Percentiles rank a stretch among this genome's conserved stretches.
phyloP scores from a whole-genome alignment of 306 rosid genomes.

The Castanea crenata region DNA sequence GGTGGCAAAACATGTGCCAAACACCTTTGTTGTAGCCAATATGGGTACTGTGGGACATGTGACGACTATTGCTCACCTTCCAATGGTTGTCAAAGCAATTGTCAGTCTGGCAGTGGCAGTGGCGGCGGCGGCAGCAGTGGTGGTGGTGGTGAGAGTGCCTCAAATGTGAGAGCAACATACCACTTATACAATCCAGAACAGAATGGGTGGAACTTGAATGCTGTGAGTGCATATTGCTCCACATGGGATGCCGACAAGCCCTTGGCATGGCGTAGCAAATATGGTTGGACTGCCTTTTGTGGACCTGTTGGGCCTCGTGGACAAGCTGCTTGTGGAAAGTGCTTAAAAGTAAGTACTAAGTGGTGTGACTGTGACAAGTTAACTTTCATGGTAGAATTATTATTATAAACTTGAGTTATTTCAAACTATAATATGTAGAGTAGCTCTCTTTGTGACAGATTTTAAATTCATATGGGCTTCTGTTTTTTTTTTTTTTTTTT shows the following conservation, averaged over 20 bases:
- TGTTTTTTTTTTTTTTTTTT: too few species aligned
- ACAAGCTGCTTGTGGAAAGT: constrained; percentile 59
- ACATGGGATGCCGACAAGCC: constrained; percentile 75
- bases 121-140: background rate
- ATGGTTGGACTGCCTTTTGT: constrained; percentile 84
- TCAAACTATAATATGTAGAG: too few species aligned
- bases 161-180: constrained; percentile 64
- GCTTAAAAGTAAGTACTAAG: constrained; percentile 44
- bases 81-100: constrained; percentile 52
- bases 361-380: too few species aligned
- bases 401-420: too few species aligned
- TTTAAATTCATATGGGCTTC: too few species aligned
- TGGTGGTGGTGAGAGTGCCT: constrained; percentile 14
- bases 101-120: background rate
- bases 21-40: constrained; percentile 56
- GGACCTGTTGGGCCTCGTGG: constrained; percentile 63
- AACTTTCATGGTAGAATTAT: too few species aligned
- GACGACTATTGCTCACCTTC: constrained; percentile 40
- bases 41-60: constrained; percentile 52
- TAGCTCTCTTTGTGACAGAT: too few species aligned
- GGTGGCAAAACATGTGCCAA: constrained; percentile 38
- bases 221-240: constrained; percentile 63
- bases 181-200: constrained; percentile 61
- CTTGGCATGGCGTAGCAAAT: constrained; percentile 66
- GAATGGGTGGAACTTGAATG: constrained; percentile 54